Evolutionary conservation across 2,329 filamentous ascomycete species (phyloP), one percentile per base, ranked within the genome.

Genomic region (Kalaharituber pfeilii): DNA sequence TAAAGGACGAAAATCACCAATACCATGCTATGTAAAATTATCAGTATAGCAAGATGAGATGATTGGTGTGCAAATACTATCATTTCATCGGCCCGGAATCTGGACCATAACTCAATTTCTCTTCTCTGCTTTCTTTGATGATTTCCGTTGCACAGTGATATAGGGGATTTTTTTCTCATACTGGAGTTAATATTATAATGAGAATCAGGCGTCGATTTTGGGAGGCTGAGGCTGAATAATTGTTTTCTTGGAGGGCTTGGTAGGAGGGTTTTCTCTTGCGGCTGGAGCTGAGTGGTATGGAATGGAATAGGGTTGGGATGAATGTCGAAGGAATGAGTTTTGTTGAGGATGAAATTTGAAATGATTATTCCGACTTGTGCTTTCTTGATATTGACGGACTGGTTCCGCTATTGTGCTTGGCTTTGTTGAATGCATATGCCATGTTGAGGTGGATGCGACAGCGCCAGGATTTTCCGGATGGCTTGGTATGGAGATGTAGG

Each of bases 11-110:
- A 8, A 47, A 24, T 24, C 22, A 26, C 49, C 49, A 50, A 50
- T 47, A 22, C 51, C 57, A 59, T 36, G 57, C 57, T 39, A 59
- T 59, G 57, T 59, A 52, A 22, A 47, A 6, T 18, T 3, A 47
- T 5, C 5, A 11, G 6, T 25, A 15, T 47, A 8, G n/a, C 11
- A 22, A n/a, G n/a, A n/a, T n/a, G n/a, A n/a, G n/a, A n/a, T n/a
- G n/a, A n/a, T n/a, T n/a, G n/a, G n/a, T n/a, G n/a, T n/a, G n/a
- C 42, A 4, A 22, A 25, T 25, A 22, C 22, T 47, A 47, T 25
- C 6, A 25, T 20, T 25, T 47, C 24, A 6, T 13, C 42, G 18
- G 13, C 13, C 33, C 13, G 20, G 3, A 5, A 6, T 13, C 33
- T 39, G 33, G 20, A 39, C 20, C 33, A 39, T 39, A 3, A 3